phyloP scores from a whole-genome alignment of 257 asterid genomes.

The Cinchona pubescens region DNA sequence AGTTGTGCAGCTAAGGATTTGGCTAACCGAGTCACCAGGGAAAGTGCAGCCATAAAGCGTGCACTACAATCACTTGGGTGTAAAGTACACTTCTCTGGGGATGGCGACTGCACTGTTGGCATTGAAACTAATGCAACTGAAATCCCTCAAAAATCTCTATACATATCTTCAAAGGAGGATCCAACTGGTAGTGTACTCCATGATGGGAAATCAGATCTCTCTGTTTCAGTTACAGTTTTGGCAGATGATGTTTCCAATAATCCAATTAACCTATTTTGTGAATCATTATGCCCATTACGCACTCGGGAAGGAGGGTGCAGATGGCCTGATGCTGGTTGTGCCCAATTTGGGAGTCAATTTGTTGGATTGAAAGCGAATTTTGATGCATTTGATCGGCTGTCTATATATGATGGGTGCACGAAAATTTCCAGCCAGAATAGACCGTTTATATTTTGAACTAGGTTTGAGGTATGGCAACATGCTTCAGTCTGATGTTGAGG shows the following conservation, averaged over 20 bases:
- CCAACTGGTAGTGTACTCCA: slow-evolving; percentile 30
- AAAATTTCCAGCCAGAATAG: slow-evolving; percentile 61
- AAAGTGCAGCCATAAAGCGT: slow-evolving; percentile 66
- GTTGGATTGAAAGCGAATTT: slow-evolving; percentile 86
- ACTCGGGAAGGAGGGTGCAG: slow-evolving; percentile 79
- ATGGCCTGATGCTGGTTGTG: slow-evolving; percentile 89
- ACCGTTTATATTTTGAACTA: slow-evolving; percentile 16
- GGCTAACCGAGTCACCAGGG: slow-evolving; percentile 65
- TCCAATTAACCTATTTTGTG: slow-evolving; percentile 65
- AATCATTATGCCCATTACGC: slow-evolving; percentile 70
- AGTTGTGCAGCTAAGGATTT: slow-evolving; percentile 67
- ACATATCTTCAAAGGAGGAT: slow-evolving; percentile 36
- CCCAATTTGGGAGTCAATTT: slow-evolving; percentile 78
- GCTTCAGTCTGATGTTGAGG: slow-evolving; percentile 13
- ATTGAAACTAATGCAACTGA: slow-evolving; percentile 62
- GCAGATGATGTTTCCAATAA: slow-evolving; percentile 37
- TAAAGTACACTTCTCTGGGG: slow-evolving; percentile 66
- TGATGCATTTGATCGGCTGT: slow-evolving; percentile 88
- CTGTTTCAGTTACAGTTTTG: slow-evolving; percentile 24
- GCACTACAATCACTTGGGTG: slow-evolving; percentile 88
- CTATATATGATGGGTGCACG: slow-evolving; percentile 76
- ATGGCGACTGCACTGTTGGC: slow-evolving; percentile 69
- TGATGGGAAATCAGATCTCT: slow-evolving; percentile 42
- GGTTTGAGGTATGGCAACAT: slow-evolving; percentile 13
- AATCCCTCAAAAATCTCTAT: slow-evolving; percentile 56